Evolutionary conservation across 2,329 filamentous ascomycete genomes (phyloP).

Genomic region (Clarireedia hainanense): DNA sequence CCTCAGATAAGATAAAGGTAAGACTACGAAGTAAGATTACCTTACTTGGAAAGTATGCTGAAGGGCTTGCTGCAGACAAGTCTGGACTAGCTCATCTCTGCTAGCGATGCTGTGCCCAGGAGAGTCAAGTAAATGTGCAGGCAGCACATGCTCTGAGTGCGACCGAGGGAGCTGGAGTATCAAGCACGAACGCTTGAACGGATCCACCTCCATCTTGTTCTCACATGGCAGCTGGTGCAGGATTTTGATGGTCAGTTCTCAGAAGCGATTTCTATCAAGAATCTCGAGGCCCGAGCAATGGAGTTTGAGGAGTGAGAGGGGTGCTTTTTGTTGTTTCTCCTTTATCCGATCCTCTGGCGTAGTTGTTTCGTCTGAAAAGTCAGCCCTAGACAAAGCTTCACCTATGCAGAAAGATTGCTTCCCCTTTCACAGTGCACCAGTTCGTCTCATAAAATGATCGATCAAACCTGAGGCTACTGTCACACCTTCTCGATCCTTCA

Average conservation of each 20-base stretch:
- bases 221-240: background rate
- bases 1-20: background rate
- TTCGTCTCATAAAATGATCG: background rate
- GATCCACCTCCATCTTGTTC: background rate
- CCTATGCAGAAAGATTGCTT: background rate
- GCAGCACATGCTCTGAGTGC: background rate
- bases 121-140: background rate
- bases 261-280: background rate
- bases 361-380: background rate
- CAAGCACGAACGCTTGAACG: background rate
- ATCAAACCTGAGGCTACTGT: background rate
- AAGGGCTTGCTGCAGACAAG: background rate
- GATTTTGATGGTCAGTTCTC: background rate
- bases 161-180: background rate
- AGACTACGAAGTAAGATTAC: background rate
- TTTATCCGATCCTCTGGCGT: background rate
- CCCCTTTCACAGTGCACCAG: background rate
- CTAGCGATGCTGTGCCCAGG: background rate
- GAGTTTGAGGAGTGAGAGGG: background rate
- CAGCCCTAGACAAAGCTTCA: background rate
- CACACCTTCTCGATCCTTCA: background rate
- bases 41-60: background rate
- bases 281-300: background rate
- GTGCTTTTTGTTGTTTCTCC: background rate
- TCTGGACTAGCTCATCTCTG: background rate